Percentiles rank a stretch among this genome's conserved stretches.
Evolutionary conservation across 2,329 filamentous ascomycete species (phyloP).

Genomic region (Penicillium oxalicum): DNA sequence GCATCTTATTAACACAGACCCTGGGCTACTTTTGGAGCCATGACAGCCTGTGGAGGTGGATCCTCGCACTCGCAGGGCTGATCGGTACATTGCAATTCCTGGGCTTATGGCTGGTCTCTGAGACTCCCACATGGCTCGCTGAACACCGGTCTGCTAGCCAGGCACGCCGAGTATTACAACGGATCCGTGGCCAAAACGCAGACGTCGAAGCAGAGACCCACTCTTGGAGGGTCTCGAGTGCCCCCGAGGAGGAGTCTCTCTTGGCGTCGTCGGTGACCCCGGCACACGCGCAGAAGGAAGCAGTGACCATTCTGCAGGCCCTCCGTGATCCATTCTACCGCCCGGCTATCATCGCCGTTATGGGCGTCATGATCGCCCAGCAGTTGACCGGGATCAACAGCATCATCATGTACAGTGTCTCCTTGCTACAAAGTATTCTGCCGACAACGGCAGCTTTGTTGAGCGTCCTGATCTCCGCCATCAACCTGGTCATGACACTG

Average conservation of each 20-base stretch:
- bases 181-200: constrained; percentile 63
- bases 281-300: constrained; percentile 58
- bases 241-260: constrained; percentile 63
- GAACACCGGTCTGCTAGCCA: constrained; percentile 54
- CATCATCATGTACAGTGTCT: constrained; percentile 97
- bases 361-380: constrained; percentile 87
- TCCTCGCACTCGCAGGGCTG: constrained; percentile 65
- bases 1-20: constrained; percentile 76
- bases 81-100: constrained; percentile 63
- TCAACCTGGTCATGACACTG: constrained; percentile 80
- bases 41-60: constrained; percentile 73
- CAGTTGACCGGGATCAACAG: constrained; percentile 94
- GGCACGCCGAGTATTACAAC: constrained; percentile 64
- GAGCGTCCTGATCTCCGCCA: constrained; percentile 77
- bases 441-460: constrained; percentile 75
- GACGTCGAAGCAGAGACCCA: constrained; percentile 70
- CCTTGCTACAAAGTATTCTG: constrained; percentile 73
- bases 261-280: constrained; percentile 55
- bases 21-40: constrained; percentile 83
- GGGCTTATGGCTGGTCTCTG: constrained; percentile 70
- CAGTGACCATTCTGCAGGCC: constrained; percentile 61
- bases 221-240: constrained; percentile 45
- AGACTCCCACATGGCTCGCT: constrained; percentile 84
- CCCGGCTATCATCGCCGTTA: constrained; percentile 71
- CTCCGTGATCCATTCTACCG: constrained; percentile 62